Evolutionary conservation across 148 eudicot species (phyloP).

Genomic region (Euryodendron excelsum): DNA sequence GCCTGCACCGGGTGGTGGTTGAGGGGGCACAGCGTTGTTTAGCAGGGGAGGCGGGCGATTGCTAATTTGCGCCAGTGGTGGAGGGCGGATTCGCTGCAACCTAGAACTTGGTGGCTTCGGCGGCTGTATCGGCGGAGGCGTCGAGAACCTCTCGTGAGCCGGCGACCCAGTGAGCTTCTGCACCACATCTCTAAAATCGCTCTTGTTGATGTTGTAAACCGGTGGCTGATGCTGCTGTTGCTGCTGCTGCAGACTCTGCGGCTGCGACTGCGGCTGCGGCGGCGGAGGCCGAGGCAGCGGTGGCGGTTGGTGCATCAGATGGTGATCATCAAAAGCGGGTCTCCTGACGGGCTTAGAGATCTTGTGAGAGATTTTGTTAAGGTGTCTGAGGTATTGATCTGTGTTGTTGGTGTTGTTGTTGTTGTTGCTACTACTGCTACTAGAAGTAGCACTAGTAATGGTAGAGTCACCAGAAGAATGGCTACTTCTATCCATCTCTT

Average conservation of each 20-base stretch:
- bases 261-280: slow-evolving; percentile 18
- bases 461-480: slow-evolving; percentile 38
- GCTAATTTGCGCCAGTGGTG: slow-evolving; percentile 65
- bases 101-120: slow-evolving; percentile 67
- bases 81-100: slow-evolving; percentile 89
- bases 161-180: slow-evolving; percentile 92
- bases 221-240: slow-evolving; percentile 68
- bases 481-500: slow-evolving; percentile 38
- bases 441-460: slow-evolving; percentile 4
- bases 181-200: slow-evolving; percentile 86
- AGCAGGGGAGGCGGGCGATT: slow-evolving; percentile 46
- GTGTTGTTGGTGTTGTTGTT: slow-evolving; percentile 8
- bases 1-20: not conserved
- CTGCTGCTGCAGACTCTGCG: not conserved
- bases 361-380: slow-evolving; percentile 73
- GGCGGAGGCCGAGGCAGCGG: slow-evolving; percentile 10
- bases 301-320: slow-evolving; percentile 4
- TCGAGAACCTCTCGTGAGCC: slow-evolving; percentile 47
- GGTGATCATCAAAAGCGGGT: slow-evolving; percentile 18
- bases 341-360: slow-evolving; percentile 54
- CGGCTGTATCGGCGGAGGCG: slow-evolving; percentile 36
- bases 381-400: slow-evolving; percentile 47
- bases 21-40: slow-evolving; percentile 1
- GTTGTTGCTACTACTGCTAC: not conserved
- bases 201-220: slow-evolving; percentile 82